Base-by-base conservation (phyloP, 768 basidiomycete species). In the Pleurotus cornucopiae region DNA sequence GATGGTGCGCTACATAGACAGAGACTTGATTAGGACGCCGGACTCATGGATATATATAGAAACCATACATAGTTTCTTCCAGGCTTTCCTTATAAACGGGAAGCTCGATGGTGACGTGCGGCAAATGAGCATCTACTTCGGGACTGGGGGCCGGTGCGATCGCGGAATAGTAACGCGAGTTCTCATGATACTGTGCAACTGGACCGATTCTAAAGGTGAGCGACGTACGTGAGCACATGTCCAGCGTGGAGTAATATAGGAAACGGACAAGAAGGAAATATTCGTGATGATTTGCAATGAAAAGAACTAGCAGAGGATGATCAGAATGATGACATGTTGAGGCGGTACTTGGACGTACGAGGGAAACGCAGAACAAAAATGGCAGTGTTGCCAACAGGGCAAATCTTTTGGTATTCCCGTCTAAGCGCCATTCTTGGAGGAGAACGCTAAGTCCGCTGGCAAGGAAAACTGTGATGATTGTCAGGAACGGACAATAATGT, bases 51-150 rank as follows among this genome's bases (percentile, higher is more conserved):
- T 4, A 25, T 52, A 71, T 61, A 55, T 44, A 37, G 40, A 21
- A 21, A 6, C 74, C 87, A 69, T 67, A 91, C 89, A 92, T 92
- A 0, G 88, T 90, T 64, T 88, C 81, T 51, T 89, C 85, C 51
- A 92, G 68, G 61, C 84, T 88, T 66, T 92, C 90, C 64, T 92
- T 94, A 71, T 94, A 95, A 3, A 94, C 92, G 0, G 92, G 92
- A 72, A 94, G 77, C 69, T 94, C 84, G 48, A 94, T 75, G 0
- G 88, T 88, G 13, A 91, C 76, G 64, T 91, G 89, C 2, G 89
- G 90, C 2, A 91, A 75, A 53, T 72, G 76, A 1, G 75, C 62
- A 65, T 89, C 88, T 55, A 89, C 74, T 13, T 80, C 83, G 52
- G 80, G 77, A 67, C 86, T 87, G 0, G 83, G 68, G 21, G 73